Percentiles rank a stretch among this genome's conserved stretches.
Evolutionary conservation across 306 rosid species (phyloP).

Genomic region (Prosopis cineraria): DNA sequence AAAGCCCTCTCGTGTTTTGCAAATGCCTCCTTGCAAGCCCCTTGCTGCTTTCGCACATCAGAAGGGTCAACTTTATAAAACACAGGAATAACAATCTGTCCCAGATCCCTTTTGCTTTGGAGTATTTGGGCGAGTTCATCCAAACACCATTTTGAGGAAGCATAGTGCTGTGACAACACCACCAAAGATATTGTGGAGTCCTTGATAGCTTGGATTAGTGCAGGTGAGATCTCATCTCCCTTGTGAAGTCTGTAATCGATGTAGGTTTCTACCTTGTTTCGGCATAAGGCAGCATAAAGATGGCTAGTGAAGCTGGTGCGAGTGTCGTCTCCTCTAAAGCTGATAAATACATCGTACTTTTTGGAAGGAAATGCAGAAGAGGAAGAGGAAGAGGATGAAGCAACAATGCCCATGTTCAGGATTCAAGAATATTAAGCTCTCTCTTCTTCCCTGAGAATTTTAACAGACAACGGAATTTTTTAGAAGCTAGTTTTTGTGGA

Average conservation of each 20-base stretch:
- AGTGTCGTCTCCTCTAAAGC: not conserved
- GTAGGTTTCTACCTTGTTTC: not conserved
- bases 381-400: not conserved
- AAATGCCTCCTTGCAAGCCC: slow-evolving; percentile 12
- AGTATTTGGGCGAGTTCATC: slow-evolving; percentile 1
- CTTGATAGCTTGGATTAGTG: not conserved
- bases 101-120: not conserved
- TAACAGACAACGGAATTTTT: not conserved
- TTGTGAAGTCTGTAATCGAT: slow-evolving; percentile 4
- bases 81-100: slow-evolving; percentile 17
- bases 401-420: not conserved
- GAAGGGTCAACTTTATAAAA: slow-evolving; percentile 28
- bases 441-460: not conserved
- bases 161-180: slow-evolving; percentile 9
- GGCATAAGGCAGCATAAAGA: not conserved
- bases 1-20: slow-evolving; percentile 8
- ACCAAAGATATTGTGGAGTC: not conserved
- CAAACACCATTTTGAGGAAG: slow-evolving; percentile 25
- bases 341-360: not conserved
- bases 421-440: not conserved
- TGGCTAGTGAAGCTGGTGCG: slow-evolving; percentile 1
- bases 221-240: slow-evolving; percentile 18
- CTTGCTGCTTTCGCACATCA: not conserved
- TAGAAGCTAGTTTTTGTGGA: no score
- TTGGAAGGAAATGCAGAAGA: not conserved